A percentile compares a stretch with the other conserved stretches of the same genome.
These are phyloP conservation scores for Wallacemonas sp. DNA, from an alignment of 208 protist species.

Conservation along the genomic window DNA sequence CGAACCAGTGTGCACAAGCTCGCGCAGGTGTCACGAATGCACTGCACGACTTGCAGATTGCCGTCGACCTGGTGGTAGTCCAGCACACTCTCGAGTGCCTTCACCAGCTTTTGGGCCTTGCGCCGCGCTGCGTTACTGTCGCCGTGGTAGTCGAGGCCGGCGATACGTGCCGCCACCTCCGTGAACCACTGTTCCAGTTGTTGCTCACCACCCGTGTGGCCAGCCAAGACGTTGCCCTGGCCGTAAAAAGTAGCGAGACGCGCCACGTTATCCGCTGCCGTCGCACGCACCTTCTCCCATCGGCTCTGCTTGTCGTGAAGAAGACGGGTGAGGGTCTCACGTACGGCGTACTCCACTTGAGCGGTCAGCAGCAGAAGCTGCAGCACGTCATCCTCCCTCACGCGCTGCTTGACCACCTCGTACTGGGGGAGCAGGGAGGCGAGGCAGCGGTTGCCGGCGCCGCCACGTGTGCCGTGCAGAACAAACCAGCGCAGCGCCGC, in stretches of 20 bases:
- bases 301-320: conserved; percentile 83
- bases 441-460: conserved; percentile 8
- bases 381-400: conserved; percentile 74
- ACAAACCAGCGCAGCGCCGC: conserved; percentile 95
- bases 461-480: conserved; percentile 70
- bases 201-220: conserved; percentile 75
- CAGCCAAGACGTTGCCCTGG: conserved; percentile 76
- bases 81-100: conserved; percentile 96
- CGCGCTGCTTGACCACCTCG: conserved; percentile 22
- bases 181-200: conserved; percentile 94
- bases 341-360: conserved; percentile 94
- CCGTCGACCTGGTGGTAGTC: conserved; percentile 94
- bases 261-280: conserved; percentile 52
- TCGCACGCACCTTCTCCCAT: conserved; percentile 86
- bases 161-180: conserved; percentile 81
- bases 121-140: conserved; percentile 82
- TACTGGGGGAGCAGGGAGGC: conserved; percentile 25
- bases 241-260: conserved; percentile 93
- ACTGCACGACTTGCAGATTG: conserved; percentile 91
- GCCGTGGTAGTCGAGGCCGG: conserved; percentile 20
- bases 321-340: conserved; percentile 86
- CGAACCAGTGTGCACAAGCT: conserved; percentile 94
- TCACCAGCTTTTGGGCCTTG: conserved; percentile 96
- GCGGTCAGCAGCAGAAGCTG: conserved; percentile 91
- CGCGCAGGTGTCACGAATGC: conserved; percentile 86